phyloP scores from a whole-genome alignment of 176 grass and related monocot species.

The Leersia perrieri region DNA sequence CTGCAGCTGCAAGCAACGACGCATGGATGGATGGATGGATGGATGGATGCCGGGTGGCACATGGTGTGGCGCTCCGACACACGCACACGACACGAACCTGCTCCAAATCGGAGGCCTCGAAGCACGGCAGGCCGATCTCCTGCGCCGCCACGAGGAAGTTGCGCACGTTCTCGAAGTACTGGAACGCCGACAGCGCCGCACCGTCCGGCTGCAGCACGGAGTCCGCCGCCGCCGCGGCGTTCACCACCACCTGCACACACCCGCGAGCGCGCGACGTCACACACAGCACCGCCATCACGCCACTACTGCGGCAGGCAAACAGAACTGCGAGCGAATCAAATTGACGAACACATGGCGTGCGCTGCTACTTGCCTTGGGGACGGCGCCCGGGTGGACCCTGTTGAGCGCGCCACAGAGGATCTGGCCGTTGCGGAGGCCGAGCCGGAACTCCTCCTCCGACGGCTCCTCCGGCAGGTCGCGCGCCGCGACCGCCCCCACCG shows the following conservation, averaged over 20 bases:
- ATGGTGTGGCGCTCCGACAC: constrained; percentile 1
- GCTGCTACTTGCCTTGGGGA: constrained; percentile 83
- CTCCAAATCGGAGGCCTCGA: constrained; percentile 96
- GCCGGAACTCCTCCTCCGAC: constrained; percentile 94
- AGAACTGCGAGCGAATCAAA: constrained; percentile 4
- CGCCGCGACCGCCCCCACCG: constrained; percentile 69
- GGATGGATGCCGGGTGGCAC: neutral
- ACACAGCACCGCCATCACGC: constrained; percentile 7
- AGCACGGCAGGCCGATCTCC: constrained; percentile 82
- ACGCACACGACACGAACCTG: constrained; percentile 86
- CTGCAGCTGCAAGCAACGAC: constrained; percentile 44
- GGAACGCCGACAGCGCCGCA: constrained; percentile 92
- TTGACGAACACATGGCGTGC: constrained; percentile 27
- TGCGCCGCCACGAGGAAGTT: constrained; percentile 92
- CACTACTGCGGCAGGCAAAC: constrained; percentile 10
- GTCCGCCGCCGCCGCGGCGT: constrained; percentile 63
- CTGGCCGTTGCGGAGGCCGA: constrained; percentile 86
- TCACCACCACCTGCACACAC: constrained; percentile 93
- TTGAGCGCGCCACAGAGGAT: constrained; percentile 99
- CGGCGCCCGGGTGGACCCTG: constrained; percentile 83
- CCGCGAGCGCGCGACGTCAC: neutral
- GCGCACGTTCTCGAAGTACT: constrained; percentile 99
- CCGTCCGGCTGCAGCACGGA: constrained; percentile 82
- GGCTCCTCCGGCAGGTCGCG: constrained; percentile 88
- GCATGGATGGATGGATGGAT: too few relatives aligned